Percentiles rank a stretch among this genome's conserved stretches.
phyloP scores from a whole-genome alignment of 805 yeast species.

The Candida arabinofermentans region DNA sequence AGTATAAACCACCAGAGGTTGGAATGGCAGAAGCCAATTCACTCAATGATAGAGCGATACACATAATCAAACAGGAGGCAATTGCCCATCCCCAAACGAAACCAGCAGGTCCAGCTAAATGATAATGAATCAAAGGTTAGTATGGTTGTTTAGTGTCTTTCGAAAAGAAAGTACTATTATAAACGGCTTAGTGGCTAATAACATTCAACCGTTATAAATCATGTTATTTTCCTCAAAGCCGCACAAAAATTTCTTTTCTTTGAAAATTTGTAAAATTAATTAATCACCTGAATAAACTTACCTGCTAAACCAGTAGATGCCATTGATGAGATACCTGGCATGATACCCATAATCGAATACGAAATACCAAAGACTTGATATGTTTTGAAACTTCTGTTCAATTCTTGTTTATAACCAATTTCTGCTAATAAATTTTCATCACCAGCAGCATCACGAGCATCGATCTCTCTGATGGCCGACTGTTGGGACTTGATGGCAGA shows the following conservation, averaged over 20 bases:
- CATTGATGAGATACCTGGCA: constrained; percentile 60
- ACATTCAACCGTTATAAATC: too few species aligned
- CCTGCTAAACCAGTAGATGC: constrained; percentile 45
- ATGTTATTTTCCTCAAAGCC: too few species aligned
- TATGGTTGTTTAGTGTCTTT: too few species aligned
- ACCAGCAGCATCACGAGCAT: constrained; percentile 23
- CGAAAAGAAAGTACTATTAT: too few species aligned
- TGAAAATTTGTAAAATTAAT: too few species aligned
- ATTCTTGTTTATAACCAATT: constrained; percentile 69
- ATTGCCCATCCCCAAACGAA: constrained; percentile 73
- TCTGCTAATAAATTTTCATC: constrained; percentile 41
- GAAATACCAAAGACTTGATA: constrained; percentile 68
- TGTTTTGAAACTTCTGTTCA: constrained; percentile 56
- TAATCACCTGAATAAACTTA: too few species aligned
- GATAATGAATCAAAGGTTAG: background rate
- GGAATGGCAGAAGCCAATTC: constrained; percentile 68
- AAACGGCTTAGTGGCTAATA: too few species aligned
- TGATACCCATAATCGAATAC: constrained; percentile 66
- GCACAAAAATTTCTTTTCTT: too few species aligned
- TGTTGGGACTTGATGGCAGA: constrained; percentile 20
- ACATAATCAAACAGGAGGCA: constrained; percentile 50
- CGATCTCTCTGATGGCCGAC: constrained; percentile 26
- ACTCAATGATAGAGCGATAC: constrained; percentile 60
- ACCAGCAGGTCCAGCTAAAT: constrained; percentile 52
- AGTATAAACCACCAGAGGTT: constrained; percentile 71